Evolutionary conservation across 1,284 basidiomycete species (phyloP).

Genomic region (Gymnopus androsaceus): DNA sequence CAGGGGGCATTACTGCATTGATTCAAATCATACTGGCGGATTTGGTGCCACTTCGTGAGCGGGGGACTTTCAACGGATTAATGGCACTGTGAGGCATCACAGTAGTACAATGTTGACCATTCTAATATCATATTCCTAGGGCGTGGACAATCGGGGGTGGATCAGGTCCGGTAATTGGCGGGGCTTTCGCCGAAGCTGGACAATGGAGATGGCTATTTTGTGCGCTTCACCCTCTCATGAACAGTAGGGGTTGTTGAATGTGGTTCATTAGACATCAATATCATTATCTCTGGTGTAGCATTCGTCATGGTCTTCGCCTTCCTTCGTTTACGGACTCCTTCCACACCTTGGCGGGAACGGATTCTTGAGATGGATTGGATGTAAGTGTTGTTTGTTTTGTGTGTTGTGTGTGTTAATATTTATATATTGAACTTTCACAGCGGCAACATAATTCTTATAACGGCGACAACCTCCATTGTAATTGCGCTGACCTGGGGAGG

Average conservation of each 20-base stretch:
- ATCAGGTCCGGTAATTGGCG: conserved; percentile 39
- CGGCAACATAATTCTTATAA: conserved; percentile 39
- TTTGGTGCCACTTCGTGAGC: conserved; percentile 23
- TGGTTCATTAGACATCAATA: too few species aligned
- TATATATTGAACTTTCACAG: conserved; percentile 32
- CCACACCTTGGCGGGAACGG: background rate
- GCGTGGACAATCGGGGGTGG: background rate
- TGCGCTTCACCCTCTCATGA: conserved; percentile 18
- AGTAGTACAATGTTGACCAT: background rate
- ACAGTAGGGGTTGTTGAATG: too few species aligned
- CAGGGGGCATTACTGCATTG: conserved; percentile 44
- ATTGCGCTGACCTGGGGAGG: conserved; percentile 41
- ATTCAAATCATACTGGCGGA: conserved; percentile 45
- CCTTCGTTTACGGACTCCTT: background rate
- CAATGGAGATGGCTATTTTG: conserved; percentile 46
- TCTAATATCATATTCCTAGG: background rate
- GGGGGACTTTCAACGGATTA: conserved; percentile 18
- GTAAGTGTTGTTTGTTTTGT: background rate
- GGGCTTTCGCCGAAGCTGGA: conserved; percentile 33
- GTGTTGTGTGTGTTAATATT: background rate
- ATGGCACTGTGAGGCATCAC: conserved; percentile 27
- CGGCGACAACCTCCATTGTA: conserved; percentile 30
- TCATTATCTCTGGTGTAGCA: background rate
- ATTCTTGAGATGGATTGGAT: conserved; percentile 26
- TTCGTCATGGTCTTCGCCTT: background rate